Base-by-base conservation (phyloP, 257 asterid genomes). In the Solanum clarkiae region DNA sequence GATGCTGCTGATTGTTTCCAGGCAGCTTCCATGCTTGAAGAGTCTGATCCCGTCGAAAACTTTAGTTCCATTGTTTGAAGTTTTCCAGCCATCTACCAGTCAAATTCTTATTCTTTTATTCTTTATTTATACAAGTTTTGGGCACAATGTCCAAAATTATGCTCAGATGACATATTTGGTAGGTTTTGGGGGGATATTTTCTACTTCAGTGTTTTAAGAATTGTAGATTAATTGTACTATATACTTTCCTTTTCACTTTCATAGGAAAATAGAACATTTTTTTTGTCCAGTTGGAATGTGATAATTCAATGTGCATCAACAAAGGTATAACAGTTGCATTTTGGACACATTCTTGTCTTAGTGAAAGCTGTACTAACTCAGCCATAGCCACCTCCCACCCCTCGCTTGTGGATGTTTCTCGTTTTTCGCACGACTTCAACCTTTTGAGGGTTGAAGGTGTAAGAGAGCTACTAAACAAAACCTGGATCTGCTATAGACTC, bases 1-100 rank as follows among this genome's bases (percentile, higher is more conserved):
- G 99, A 97, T 87, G 99, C 98, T 42, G 97, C 89, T 11, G 99
- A 97, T 88, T 95, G 98, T 88, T 95, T 95, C 89, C 99, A 97
- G 91, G 98, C 98, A 79, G 98, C 99, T 81, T 93, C 97, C 42
- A 89, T 97, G 92, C 99, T 97, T 42, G 95, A 93, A 86, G 98
- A 97, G 86, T 93, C 97, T 4, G 97, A 94, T 84, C 99, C 99
- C 0, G 66, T 95, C 2, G 99, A 97, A 92, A 90, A 93, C 84
- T 95, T 97, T 89, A 87, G 94, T 90, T 89, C 96, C 65, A 54
- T 95, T 85, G 85, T 88, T 84, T 96, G 92, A 92, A 83, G 62
- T 42, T 32, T 42, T 36, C 51, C 60, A 47, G 79, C 55, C 80
- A 63, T 84, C 63, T 77, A 10, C 60, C 16, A 29, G 82, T 32